Evolutionary conservation across 2,329 filamentous ascomycete species (phyloP).

Genomic region (Alternaria rosae): DNA sequence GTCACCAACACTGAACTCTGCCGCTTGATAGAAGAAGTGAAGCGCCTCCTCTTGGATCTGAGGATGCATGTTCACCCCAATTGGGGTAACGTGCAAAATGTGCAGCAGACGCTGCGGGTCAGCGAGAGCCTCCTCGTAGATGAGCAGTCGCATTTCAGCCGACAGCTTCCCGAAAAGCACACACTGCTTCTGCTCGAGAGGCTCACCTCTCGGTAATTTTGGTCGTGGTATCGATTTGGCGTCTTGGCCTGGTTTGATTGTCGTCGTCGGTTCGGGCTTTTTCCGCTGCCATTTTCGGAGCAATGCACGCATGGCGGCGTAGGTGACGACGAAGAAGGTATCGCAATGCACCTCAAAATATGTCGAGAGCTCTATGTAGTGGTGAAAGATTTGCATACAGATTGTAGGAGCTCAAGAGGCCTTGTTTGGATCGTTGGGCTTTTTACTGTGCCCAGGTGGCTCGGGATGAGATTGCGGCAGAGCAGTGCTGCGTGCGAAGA

Average conservation of each 20-base stretch:
- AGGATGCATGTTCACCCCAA: neutral
- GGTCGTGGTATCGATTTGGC: neutral
- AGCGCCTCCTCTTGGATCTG: neutral
- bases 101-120: neutral
- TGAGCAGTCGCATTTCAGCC: neutral
- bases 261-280: neutral
- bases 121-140: neutral
- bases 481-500: neutral
- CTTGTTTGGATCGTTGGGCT: neutral
- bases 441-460: neutral
- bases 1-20: neutral
- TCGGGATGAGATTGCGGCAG: neutral
- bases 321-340: neutral
- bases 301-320: neutral
- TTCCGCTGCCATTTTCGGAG: neutral
- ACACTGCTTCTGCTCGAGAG: neutral
- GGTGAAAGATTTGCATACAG: neutral
- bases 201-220: neutral
- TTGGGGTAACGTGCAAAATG: neutral
- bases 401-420: neutral
- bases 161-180: neutral
- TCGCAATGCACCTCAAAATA: neutral
- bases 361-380: neutral
- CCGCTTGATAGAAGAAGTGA: neutral
- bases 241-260: neutral